phyloP scores from a whole-genome alignment of 2,329 filamentous ascomycete genomes.

The Cadophora sp. region DNA sequence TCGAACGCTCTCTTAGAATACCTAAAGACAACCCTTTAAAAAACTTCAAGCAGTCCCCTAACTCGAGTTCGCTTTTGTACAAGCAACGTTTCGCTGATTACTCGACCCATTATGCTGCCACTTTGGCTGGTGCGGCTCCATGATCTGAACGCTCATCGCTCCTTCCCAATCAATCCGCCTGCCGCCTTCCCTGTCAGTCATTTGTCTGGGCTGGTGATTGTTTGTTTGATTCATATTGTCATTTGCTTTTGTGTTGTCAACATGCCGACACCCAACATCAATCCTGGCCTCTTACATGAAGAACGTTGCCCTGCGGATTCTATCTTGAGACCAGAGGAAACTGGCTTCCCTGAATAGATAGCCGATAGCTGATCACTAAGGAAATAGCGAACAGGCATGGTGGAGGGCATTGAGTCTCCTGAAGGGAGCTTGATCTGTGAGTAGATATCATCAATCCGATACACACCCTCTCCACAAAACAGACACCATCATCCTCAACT shows the following conservation, averaged over 20 bases:
- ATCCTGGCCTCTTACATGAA: not conserved
- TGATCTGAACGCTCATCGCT: not conserved
- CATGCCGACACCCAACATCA: not conserved
- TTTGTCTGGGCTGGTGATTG: not conserved
- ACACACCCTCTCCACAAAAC: not conserved
- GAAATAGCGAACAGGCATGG: not conserved
- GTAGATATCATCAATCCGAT: not conserved
- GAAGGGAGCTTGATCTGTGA: not conserved
- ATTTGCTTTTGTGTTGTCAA: not conserved
- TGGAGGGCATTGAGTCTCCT: not conserved
- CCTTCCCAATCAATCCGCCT: not conserved
- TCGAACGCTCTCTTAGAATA: not conserved
- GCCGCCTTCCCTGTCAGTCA: not conserved
- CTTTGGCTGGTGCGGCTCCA: not conserved
- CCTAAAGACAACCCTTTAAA: not conserved
- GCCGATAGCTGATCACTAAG: not conserved
- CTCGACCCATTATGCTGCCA: not conserved
- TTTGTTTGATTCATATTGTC: not conserved
- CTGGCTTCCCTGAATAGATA: no score
- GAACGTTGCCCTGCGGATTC: not conserved
- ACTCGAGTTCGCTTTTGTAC: not conserved
- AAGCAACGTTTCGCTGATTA: not conserved
- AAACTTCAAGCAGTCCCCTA: not conserved
- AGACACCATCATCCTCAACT: no score
- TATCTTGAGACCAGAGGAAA: not conserved